Conservation (phyloP, 768 basidiomycete genomes). For the Tricholoma bakamatsutake region DNA sequence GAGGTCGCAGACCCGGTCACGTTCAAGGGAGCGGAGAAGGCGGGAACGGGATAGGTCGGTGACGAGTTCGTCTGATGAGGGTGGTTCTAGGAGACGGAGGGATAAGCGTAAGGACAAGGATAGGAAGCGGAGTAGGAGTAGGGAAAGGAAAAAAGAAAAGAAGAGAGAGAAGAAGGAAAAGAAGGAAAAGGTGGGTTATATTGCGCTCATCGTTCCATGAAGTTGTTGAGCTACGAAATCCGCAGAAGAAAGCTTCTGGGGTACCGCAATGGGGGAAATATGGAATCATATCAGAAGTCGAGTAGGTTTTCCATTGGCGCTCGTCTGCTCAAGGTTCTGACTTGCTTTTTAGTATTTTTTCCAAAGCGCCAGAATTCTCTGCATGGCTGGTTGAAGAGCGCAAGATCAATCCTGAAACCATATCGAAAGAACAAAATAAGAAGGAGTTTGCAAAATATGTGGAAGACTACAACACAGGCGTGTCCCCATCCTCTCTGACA, state of each 20-base stretch:
- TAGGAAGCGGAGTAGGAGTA: slow-evolving; percentile 41
- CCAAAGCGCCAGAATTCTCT: slow-evolving; percentile 81
- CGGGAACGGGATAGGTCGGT: slow-evolving; percentile 24
- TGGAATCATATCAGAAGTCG: slow-evolving; percentile 78
- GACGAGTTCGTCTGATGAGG: slow-evolving; percentile 41
- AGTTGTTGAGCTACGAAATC: background rate
- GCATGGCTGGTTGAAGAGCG: slow-evolving; percentile 93
- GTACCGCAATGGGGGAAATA: slow-evolving; percentile 86
- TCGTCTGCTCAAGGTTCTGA: background rate
- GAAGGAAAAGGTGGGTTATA: slow-evolving; percentile 50
- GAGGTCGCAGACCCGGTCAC: slow-evolving; percentile 29
- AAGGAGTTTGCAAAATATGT: slow-evolving; percentile 82
- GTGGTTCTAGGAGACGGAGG: slow-evolving; percentile 39
- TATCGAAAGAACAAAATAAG: slow-evolving; percentile 78
- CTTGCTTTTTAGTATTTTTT: slow-evolving; percentile 58
- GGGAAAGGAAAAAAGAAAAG: slow-evolving; percentile 29
- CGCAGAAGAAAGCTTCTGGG: slow-evolving; percentile 48
- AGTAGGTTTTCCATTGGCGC: slow-evolving; percentile 47
- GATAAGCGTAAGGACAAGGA: slow-evolving; percentile 40
- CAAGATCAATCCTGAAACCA: slow-evolving; percentile 83
- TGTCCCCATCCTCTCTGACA: slow-evolving; percentile 8
- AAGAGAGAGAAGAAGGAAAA: slow-evolving; percentile 46
- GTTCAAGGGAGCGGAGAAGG: slow-evolving; percentile 14
- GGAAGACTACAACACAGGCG: slow-evolving; percentile 82
- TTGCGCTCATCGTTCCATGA: background rate